These are phyloP conservation scores for Coelastrella sp. DNA, from an alignment of 139 green algal species.

Conservation along the genomic window DNA sequence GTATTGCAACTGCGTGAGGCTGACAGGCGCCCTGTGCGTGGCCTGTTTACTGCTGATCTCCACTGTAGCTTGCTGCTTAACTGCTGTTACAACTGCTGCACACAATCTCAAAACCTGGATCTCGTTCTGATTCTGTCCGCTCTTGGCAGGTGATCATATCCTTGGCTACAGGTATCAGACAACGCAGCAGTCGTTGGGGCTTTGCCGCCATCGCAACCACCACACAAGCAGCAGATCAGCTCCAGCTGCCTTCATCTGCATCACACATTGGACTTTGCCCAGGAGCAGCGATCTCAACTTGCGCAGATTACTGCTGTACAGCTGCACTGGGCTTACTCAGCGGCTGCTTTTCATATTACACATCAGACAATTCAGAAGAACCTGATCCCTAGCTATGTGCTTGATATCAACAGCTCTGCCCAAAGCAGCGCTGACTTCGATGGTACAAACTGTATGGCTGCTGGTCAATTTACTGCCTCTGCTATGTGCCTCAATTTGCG, in stretches of 20 bases:
- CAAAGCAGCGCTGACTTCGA: neutral
- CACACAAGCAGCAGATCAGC: neutral
- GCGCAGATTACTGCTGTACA: no score
- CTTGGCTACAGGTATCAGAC: conserved; percentile 24
- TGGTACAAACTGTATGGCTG: neutral
- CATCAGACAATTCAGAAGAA: no score
- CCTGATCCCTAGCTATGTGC: no score
- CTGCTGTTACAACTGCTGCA: no score
- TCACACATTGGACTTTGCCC: neutral
- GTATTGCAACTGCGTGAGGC: no score
- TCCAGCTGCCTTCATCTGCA: neutral
- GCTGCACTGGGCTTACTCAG: no score
- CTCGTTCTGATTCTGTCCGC: neutral
- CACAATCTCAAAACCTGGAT: no score
- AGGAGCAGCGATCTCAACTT: no score
- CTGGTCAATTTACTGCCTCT: no score
- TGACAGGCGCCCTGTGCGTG: no score
- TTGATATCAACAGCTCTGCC: neutral
- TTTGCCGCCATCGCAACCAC: neutral
- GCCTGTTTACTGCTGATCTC: neutral
- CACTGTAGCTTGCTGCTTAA: neutral
- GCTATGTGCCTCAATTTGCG: no score
- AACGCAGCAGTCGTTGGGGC: neutral
- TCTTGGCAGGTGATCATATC: conserved; percentile 41
- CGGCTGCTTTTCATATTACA: no score